These are phyloP conservation scores for Rhodosorus marinus DNA, from an alignment of 23 red algal species.

Conservation along the genomic window DNA sequence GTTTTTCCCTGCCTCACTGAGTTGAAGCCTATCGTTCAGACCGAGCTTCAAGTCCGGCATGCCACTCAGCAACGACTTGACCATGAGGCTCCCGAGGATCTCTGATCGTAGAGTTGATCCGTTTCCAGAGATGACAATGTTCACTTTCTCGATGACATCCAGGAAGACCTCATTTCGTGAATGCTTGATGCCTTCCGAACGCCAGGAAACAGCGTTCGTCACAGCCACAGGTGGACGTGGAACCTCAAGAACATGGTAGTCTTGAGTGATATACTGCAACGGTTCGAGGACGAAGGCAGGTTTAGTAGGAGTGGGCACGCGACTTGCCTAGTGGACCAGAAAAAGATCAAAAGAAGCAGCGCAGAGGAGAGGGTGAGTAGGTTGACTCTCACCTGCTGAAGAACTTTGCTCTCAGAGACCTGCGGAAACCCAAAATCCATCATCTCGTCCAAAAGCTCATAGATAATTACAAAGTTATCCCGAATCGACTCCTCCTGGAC, in stretches of 20 bases:
- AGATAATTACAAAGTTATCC: constrained; percentile 97
- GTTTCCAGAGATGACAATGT: constrained; percentile 57
- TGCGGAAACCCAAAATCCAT: constrained; percentile 98
- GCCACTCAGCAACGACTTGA: constrained; percentile 88
- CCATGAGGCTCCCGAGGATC: constrained; percentile 62
- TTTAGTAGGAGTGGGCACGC: background rate
- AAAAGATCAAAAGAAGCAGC: background rate
- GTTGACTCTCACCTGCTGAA: too few species aligned
- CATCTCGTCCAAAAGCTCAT: constrained; percentile 98
- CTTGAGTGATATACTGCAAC: constrained; percentile 88
- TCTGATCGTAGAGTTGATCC: constrained; percentile 71
- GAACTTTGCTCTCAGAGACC: constrained; percentile 66
- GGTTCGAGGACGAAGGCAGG: background rate
- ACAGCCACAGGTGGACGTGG: constrained; percentile 38
- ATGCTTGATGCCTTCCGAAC: constrained; percentile 83
- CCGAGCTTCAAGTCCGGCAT: constrained; percentile 97
- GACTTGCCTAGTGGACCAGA: background rate
- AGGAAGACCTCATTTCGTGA: constrained; percentile 92
- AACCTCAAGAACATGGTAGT: constrained; percentile 36
- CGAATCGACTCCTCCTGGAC: constrained; percentile 91
- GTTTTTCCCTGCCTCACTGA: constrained; percentile 35
- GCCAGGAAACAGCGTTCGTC: constrained; percentile 88
- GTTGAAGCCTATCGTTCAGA: constrained; percentile 88
- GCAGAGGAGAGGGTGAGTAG: background rate
- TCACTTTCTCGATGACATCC: constrained; percentile 96